These are phyloP conservation scores for Diplodia intermedia DNA, from an alignment of 2,329 filamentous ascomycete genomes.

Conservation along the genomic window DNA sequence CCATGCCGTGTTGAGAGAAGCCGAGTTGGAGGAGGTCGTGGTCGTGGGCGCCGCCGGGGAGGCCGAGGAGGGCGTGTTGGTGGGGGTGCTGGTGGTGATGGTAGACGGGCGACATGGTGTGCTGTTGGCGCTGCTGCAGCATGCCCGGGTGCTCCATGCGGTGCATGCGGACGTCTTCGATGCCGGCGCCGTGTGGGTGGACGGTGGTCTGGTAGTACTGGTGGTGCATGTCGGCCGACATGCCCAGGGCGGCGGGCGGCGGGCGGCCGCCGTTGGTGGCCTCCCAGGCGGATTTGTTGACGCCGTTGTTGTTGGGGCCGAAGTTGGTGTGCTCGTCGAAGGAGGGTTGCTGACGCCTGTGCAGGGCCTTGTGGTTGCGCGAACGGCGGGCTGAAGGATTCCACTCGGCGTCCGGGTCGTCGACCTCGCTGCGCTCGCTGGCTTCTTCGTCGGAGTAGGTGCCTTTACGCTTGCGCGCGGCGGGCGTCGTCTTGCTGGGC, in stretches of 20 bases:
- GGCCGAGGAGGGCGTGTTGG: constrained; percentile 42
- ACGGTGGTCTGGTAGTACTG: constrained; percentile 59
- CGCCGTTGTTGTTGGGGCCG: constrained; percentile 43
- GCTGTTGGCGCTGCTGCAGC: constrained; percentile 23
- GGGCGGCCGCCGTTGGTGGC: constrained; percentile 59
- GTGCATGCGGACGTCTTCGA: constrained; percentile 52
- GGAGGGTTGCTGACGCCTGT: constrained; percentile 13
- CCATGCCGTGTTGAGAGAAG: constrained; percentile 10
- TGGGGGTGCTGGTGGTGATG: constrained; percentile 37
- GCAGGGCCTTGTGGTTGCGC: constrained; percentile 6
- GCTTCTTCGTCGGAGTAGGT: constrained; percentile 48
- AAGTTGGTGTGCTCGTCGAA: constrained; percentile 41
- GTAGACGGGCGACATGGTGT: constrained; percentile 8
- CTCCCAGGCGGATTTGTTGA: constrained; percentile 59
- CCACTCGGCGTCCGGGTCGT: constrained; percentile 48
- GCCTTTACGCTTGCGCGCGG: constrained; percentile 58
- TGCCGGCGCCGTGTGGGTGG: constrained; percentile 49
- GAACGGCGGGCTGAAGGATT: constrained; percentile 40
- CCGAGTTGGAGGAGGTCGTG: constrained; percentile 42
- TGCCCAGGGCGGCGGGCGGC: constrained; percentile 55
- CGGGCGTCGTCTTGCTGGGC: constrained; percentile 70
- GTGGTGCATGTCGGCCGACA: constrained; percentile 50
- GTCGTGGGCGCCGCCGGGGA: constrained; percentile 51
- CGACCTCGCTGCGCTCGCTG: constrained; percentile 52
- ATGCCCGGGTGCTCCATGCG: constrained; percentile 42